These are phyloP conservation scores for Fusarium globosum DNA, from an alignment of 2,329 filamentous ascomycete genomes.

Conservation along the genomic window DNA sequence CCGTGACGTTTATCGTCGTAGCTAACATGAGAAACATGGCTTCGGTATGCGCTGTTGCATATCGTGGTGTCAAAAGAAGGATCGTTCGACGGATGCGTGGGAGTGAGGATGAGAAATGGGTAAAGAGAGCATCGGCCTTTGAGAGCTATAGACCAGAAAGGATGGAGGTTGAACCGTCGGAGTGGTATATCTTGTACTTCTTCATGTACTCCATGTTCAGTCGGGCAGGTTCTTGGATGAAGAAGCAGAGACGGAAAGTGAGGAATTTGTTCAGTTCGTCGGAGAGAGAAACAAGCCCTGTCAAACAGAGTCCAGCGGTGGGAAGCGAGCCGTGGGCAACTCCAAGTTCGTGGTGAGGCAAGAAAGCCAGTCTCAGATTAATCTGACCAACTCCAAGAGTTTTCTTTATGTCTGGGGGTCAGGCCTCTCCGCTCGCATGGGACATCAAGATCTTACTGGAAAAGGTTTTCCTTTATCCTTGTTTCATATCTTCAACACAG, in stretches of 20 bases:
- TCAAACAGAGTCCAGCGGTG: not conserved
- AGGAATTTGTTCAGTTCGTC: not conserved
- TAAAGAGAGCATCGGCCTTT: not conserved
- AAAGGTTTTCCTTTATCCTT: not conserved
- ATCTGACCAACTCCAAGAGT: not conserved
- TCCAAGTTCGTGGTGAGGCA: not conserved
- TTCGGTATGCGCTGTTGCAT: not conserved
- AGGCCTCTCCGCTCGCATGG: not conserved
- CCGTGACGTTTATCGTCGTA: not conserved
- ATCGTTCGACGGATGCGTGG: not conserved
- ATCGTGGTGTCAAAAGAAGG: not conserved
- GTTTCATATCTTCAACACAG: not conserved
- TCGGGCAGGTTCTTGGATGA: not conserved
- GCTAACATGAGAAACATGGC: not conserved
- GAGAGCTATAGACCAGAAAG: not conserved
- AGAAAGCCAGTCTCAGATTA: no score
- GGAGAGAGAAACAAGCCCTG: not conserved
- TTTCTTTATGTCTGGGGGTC: not conserved
- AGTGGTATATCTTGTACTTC: conserved; percentile 8
- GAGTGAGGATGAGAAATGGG: not conserved
- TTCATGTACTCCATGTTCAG: not conserved
- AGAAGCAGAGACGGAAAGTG: not conserved
- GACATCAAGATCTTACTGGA: not conserved
- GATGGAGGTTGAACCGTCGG: conserved; percentile 1
- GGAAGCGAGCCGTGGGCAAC: not conserved